A percentile compares a stretch with the other conserved stretches of the same genome.
phyloP scores from a whole-genome alignment of 1,284 basidiomycete genomes.

The Cryptococcus sp. region DNA sequence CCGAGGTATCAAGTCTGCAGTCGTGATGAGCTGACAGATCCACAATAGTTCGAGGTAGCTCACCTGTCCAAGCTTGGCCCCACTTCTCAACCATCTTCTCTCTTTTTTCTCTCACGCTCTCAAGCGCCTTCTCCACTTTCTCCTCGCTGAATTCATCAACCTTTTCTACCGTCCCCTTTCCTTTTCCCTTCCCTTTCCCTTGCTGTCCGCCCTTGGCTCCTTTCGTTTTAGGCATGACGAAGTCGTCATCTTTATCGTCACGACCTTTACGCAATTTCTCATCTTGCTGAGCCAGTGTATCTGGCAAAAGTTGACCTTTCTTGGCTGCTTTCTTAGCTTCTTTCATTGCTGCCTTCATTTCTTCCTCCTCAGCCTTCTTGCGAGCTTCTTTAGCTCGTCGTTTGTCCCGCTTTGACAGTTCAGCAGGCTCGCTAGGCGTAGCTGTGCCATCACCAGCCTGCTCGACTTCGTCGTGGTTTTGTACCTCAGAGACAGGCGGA shows the following conservation, averaged over 20 bases:
- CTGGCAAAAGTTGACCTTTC: constrained; percentile 15
- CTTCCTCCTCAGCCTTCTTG: constrained; percentile 62
- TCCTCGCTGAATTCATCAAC: constrained; percentile 21
- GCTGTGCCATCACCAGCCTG: constrained; percentile 19
- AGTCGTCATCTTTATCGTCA: constrained; percentile 18
- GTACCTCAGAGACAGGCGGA: background rate
- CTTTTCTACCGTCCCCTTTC: constrained; percentile 7
- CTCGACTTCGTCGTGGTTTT: background rate
- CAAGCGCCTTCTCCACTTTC: constrained; percentile 22
- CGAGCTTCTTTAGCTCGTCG: constrained; percentile 73
- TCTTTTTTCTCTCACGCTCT: constrained; percentile 30
- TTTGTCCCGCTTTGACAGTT: constrained; percentile 76
- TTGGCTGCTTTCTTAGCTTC: constrained; percentile 35
- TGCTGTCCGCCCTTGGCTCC: constrained; percentile 7
- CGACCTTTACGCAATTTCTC: constrained; percentile 14
- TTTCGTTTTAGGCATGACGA: constrained; percentile 17
- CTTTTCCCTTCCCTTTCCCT: constrained; percentile 18
- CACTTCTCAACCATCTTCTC: constrained; percentile 45
- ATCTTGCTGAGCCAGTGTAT: constrained; percentile 14
- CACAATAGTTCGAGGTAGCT: constrained; percentile 2
- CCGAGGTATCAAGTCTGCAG: constrained; percentile 7
- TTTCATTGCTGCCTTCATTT: constrained; percentile 29
- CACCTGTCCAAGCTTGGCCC: constrained; percentile 36
- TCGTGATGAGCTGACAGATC: background rate
- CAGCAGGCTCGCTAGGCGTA: constrained; percentile 27